These are phyloP conservation scores for Ceratopteris richardii DNA, from an alignment of 75 land plant genomes.

Conservation along the genomic window DNA sequence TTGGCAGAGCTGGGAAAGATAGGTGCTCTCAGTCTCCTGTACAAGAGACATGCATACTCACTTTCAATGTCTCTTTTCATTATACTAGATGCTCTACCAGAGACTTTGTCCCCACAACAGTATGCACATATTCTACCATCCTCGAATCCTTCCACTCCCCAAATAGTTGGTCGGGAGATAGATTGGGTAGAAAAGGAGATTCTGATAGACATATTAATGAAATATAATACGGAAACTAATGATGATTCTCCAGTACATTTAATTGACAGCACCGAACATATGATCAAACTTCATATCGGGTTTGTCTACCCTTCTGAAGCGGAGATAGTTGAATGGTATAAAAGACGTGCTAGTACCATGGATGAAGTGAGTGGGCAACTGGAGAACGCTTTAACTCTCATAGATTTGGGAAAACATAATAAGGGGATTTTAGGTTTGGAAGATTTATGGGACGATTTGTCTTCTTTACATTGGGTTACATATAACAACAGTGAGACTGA, in stretches of 20 bases:
- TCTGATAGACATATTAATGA: slow-evolving; percentile 36
- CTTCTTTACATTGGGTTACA: slow-evolving; percentile 56
- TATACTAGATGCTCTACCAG: slow-evolving; percentile 77
- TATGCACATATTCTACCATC: slow-evolving; percentile 81
- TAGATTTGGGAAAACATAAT: slow-evolving; percentile 58
- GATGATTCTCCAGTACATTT: slow-evolving; percentile 11
- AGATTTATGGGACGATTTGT: slow-evolving; percentile 49
- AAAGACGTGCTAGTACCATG: slow-evolving; percentile 57
- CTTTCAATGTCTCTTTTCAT: slow-evolving; percentile 53
- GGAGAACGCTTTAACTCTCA: slow-evolving; percentile 70
- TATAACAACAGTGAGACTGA: slow-evolving; percentile 36
- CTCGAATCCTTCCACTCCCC: slow-evolving; percentile 37
- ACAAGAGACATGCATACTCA: slow-evolving; percentile 84
- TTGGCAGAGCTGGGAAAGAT: slow-evolving; percentile 85
- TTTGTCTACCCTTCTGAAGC: slow-evolving; percentile 61
- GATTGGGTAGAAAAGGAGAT: slow-evolving; percentile 83
- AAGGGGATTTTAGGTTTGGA: slow-evolving; percentile 66
- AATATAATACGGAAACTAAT: slow-evolving; percentile 11
- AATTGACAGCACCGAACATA: slow-evolving; percentile 50
- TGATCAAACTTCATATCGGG: slow-evolving; percentile 44
- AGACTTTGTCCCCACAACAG: slow-evolving; percentile 78
- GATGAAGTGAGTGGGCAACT: slow-evolving; percentile 79
- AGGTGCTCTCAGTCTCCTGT: slow-evolving; percentile 83
- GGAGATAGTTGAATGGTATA: slow-evolving; percentile 77
- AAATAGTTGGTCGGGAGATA: slow-evolving; percentile 33